Evolutionary conservation across 345 rosid species (phyloP).

Genomic region (Trapa incisa): DNA sequence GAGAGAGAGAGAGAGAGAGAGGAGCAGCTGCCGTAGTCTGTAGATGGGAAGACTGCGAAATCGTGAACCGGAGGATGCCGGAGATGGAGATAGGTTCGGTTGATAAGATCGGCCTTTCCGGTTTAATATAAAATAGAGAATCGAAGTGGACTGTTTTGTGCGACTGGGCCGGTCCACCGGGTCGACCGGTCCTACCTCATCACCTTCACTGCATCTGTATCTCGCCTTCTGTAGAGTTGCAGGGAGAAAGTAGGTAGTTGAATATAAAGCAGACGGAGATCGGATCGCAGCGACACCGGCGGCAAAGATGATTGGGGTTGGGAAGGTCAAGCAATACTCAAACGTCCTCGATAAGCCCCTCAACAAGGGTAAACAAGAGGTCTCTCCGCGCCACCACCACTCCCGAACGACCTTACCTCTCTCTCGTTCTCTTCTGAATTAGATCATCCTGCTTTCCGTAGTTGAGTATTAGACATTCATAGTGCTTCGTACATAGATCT

Average conservation of each 20-base stretch:
- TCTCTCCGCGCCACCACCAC: conserved; percentile 1
- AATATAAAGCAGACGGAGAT: neutral
- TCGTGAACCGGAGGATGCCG: neutral
- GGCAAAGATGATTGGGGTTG: conserved; percentile 68
- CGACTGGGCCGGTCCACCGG: too few species aligned
- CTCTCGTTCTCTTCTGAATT: neutral
- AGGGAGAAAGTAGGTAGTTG: neutral
- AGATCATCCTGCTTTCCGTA: conserved; percentile 2
- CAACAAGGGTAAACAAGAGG: conserved; percentile 98
- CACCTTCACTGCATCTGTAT: neutral
- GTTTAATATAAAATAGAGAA: neutral
- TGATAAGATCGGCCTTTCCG: neutral
- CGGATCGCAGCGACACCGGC: neutral
- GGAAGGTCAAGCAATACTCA: conserved; percentile 90
- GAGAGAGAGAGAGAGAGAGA: neutral
- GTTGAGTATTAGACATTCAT: neutral
- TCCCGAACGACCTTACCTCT: conserved; percentile 1
- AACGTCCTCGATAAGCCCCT: conserved; percentile 94
- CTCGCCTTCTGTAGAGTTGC: neutral
- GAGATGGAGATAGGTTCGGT: neutral
- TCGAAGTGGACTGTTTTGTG: too few species aligned
- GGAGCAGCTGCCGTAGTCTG: neutral
- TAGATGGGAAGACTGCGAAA: neutral
- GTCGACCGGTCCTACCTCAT: neutral
- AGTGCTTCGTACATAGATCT: neutral